These are phyloP conservation scores for Phyllosticta paracitricarpa DNA, from an alignment of 2,329 filamentous ascomycete species.

Conservation along the genomic window DNA sequence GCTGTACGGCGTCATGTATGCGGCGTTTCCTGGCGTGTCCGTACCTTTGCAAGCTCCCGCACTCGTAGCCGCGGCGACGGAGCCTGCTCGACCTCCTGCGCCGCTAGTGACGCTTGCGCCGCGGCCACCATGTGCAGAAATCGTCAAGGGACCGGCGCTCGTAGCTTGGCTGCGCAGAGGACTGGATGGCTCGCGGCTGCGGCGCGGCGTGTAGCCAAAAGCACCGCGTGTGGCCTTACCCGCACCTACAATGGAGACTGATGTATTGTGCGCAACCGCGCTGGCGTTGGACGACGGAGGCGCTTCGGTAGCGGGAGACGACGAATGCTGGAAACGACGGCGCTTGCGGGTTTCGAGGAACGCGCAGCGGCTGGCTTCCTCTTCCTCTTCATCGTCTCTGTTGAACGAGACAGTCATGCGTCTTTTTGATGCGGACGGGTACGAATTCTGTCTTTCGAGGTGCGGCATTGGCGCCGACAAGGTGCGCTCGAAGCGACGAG, in stretches of 20 bases:
- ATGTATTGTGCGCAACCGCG: neutral
- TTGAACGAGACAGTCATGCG: constrained; percentile 11
- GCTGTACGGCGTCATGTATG: constrained; percentile 68
- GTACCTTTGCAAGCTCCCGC: constrained; percentile 23
- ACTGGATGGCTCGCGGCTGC: constrained; percentile 34
- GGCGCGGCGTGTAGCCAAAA: constrained; percentile 31
- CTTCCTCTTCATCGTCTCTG: neutral
- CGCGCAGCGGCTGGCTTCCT: neutral
- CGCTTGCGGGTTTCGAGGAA: constrained; percentile 29
- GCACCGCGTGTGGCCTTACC: constrained; percentile 23
- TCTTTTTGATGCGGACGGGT: constrained; percentile 17
- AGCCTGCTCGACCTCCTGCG: neutral
- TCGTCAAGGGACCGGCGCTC: too few relatives aligned
- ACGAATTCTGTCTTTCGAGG: constrained; percentile 10
- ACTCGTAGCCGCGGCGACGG: constrained; percentile 18
- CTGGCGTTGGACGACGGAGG: neutral
- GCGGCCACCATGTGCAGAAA: constrained; percentile 13
- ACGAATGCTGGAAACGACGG: constrained; percentile 31
- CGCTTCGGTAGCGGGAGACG: constrained; percentile 10
- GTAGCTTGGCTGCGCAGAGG: constrained; percentile 21
- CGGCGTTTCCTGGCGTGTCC: constrained; percentile 25
- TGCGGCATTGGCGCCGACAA: constrained; percentile 19
- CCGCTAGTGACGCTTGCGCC: constrained; percentile 14
- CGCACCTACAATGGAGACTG: neutral
- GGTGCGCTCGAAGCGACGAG: constrained; percentile 18